These are phyloP conservation scores for cucumber (Cucumis sativus) DNA, from an alignment of 306 rosid species.

Conservation along the genomic window Cucumber_9930_V3 NC_026658.2:6799501-6800000, in stretches of 20 bases:
- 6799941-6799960: constrained; percentile 41
- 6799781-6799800: constrained; percentile 60
- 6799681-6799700: constrained; percentile 50
- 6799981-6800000: constrained; percentile 70
- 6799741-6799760: constrained; percentile 52
- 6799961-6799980: constrained; percentile 53
- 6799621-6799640: constrained; percentile 48
- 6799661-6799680: constrained; percentile 56
- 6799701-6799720: constrained; percentile 38
- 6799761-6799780: constrained; percentile 67
- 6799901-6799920: constrained; percentile 50
- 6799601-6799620: constrained; percentile 46
- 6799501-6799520: constrained; percentile 48
- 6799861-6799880: constrained; percentile 78
- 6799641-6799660: constrained; percentile 54
- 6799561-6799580: constrained; percentile 85
- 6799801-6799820: constrained; percentile 26
- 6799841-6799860: constrained; percentile 48
- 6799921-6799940: constrained; percentile 55
- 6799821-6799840: constrained; percentile 37
- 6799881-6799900: constrained; percentile 46
- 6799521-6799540: constrained; percentile 25
- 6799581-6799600: constrained; percentile 49
- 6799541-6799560: constrained; percentile 63
- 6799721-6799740: constrained; percentile 71